Conservation (phyloP, 2,329 filamentous ascomycete genomes). For the Aspergillus aculeatus region DNA sequence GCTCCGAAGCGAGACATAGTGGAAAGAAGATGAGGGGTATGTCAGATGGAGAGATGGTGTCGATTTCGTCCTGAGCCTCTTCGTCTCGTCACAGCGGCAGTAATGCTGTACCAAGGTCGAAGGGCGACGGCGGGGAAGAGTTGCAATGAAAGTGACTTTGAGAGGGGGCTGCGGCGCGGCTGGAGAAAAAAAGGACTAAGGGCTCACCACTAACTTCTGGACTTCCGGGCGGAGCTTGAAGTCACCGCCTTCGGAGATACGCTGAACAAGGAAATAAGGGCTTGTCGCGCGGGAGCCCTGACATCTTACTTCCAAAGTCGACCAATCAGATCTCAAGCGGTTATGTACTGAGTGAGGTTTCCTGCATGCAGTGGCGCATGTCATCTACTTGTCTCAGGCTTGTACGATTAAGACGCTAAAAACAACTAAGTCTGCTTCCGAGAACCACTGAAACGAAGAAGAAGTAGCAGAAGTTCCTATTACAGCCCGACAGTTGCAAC, state of each 20-base stretch:
- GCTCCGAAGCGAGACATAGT: slow-evolving; percentile 43
- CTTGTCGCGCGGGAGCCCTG: slow-evolving; percentile 8
- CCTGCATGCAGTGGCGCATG: too few relatives aligned
- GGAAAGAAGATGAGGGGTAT: neutral
- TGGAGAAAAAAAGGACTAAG: slow-evolving; percentile 5
- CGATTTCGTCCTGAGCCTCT: neutral
- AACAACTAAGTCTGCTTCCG: neutral
- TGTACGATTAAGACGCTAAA: neutral
- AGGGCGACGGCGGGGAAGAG: neutral
- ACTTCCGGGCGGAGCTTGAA: neutral
- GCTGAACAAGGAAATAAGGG: slow-evolving; percentile 14
- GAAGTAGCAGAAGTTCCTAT: slow-evolving; percentile 7
- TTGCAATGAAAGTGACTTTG: neutral
- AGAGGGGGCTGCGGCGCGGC: neutral
- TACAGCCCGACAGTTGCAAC: slow-evolving; percentile 40
- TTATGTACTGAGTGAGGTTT: too few relatives aligned
- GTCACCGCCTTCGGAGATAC: slow-evolving; percentile 25
- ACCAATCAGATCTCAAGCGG: neutral
- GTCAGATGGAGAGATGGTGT: neutral
- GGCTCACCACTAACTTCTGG: too few relatives aligned
- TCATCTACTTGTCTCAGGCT: too few relatives aligned
- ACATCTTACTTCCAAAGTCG: neutral
- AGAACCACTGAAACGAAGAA: neutral
- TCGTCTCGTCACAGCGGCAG: neutral
- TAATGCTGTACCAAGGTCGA: neutral